These are phyloP conservation scores for Coniella vitis DNA, from an alignment of 2,329 filamentous ascomycete genomes.

Conservation along the genomic window DNA sequence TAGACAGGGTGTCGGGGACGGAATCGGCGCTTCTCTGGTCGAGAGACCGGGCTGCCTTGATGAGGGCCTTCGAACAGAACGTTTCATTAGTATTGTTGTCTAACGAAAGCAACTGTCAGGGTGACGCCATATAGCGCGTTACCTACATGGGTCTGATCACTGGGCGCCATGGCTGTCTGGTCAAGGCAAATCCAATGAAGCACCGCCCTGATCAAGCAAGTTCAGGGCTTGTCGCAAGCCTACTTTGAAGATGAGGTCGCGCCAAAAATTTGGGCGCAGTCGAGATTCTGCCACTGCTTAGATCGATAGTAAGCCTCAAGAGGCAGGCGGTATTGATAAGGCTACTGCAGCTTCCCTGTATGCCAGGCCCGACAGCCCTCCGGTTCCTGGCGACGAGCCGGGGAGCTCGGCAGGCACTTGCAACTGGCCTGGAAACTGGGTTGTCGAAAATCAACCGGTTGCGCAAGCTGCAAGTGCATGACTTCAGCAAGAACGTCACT, in stretches of 20 bases:
- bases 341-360: conserved; percentile 1
- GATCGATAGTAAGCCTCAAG: background rate
- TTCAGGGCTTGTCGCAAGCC: background rate
- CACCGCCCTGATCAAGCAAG: background rate
- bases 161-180: conserved; percentile 2
- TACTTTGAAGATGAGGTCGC: background rate
- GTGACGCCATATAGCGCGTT: background rate
- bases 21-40: conserved; percentile 42
- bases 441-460: conserved; percentile 16
- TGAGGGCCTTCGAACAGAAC: conserved; percentile 28
- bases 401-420: background rate
- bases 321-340: conserved; percentile 10
- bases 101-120: no score
- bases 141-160: background rate
- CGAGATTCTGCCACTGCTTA: conserved; percentile 9
- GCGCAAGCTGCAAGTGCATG: conserved; percentile 14
- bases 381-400: conserved; percentile 1
- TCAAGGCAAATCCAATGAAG: background rate
- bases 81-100: background rate
- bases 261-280: conserved; percentile 7
- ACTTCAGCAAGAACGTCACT: conserved; percentile 17
- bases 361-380: no score
- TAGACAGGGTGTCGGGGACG: conserved; percentile 40
- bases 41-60: conserved; percentile 47
- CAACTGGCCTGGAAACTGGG: background rate